These are phyloP conservation scores for Trichomonas vaginalis DNA, from an alignment of 208 protist species.

Conservation along the genomic window DNA sequence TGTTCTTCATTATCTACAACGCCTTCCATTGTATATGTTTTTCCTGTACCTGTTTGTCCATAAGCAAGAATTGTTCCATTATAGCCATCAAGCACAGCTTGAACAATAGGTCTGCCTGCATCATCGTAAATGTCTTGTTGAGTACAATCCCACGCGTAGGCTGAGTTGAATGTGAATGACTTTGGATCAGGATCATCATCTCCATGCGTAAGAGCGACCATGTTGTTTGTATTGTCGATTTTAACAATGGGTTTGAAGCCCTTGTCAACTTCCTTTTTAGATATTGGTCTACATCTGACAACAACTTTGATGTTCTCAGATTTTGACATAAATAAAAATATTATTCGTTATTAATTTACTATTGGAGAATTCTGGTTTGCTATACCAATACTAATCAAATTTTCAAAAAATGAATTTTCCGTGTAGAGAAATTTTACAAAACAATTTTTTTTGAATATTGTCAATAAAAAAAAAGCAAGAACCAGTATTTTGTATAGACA, in stretches of 20 bases:
- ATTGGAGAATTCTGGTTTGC: too few relatives aligned
- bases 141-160: background rate
- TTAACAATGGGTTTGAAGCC: background rate
- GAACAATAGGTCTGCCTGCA: slow-evolving; percentile 21
- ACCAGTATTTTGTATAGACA: too few relatives aligned
- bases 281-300: background rate
- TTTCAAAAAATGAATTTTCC: too few relatives aligned
- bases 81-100: slow-evolving; percentile 35
- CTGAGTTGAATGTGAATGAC: background rate
- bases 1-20: slow-evolving; percentile 5
- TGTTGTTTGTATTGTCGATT: background rate
- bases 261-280: background rate
- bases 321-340: background rate
- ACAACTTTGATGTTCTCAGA: slow-evolving; percentile 11
- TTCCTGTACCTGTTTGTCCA: slow-evolving; percentile 35
- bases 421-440: too few relatives aligned
- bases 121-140: slow-evolving; percentile 15
- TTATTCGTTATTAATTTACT: too few relatives aligned
- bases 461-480: too few relatives aligned
- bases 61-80: slow-evolving; percentile 42
- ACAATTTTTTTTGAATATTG: too few relatives aligned
- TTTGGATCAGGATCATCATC: background rate
- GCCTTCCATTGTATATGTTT: slow-evolving; percentile 18
- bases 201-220: background rate
- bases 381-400: too few relatives aligned